Conservation (phyloP, 2,329 filamentous ascomycete species). For the Davidsoniella neocaledoniae region DNA sequence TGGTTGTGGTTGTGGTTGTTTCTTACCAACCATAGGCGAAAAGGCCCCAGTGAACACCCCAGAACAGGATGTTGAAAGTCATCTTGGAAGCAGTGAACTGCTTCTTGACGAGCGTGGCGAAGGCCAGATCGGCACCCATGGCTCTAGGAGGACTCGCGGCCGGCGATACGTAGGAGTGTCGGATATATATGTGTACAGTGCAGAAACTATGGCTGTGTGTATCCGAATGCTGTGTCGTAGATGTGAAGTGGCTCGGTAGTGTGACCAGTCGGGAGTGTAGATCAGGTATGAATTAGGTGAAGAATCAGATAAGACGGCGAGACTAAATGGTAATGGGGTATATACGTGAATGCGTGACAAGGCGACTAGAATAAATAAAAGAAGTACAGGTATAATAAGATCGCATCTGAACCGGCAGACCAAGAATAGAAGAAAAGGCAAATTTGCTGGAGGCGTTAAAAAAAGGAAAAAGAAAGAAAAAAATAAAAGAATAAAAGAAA, state of each 20-base stretch:
- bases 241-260: too few relatives aligned
- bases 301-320: too few relatives aligned
- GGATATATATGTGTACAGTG: neutral
- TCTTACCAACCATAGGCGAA: constrained; percentile 75
- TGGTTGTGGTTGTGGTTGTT: neutral
- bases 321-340: too few relatives aligned
- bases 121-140: constrained; percentile 26
- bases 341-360: too few relatives aligned
- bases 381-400: constrained; percentile 20
- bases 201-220: neutral
- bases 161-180: too few relatives aligned
- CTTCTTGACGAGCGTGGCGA: constrained; percentile 33
- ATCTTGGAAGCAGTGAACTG: constrained; percentile 57
- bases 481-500: neutral
- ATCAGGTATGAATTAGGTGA: too few relatives aligned
- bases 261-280: neutral
- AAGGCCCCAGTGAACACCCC: constrained; percentile 57
- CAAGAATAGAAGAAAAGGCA: constrained; percentile 1
- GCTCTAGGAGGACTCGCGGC: constrained; percentile 15
- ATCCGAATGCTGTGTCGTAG: too few relatives aligned
- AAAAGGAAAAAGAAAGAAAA: neutral
- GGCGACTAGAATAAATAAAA: neutral
- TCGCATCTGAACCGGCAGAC: constrained; percentile 18
- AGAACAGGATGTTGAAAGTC: constrained; percentile 67
- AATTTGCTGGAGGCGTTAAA: neutral